Evolutionary conservation across 805 yeast species (phyloP).

Genomic region (Candida khao-thaluensis): DNA sequence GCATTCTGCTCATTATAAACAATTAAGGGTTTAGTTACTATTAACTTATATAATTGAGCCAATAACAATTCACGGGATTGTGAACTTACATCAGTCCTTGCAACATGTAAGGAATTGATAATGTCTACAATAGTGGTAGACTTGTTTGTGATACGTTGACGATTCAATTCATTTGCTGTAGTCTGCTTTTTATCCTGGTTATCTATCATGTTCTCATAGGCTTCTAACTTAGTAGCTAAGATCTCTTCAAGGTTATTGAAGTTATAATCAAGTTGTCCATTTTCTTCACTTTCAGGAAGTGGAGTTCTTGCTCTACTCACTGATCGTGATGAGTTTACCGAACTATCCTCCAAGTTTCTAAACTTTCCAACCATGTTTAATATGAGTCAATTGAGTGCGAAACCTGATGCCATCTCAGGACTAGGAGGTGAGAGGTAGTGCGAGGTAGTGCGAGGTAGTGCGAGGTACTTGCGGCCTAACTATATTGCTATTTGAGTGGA

Average conservation of each 20-base stretch:
- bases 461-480: background rate
- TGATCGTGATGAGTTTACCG: conserved; percentile 32
- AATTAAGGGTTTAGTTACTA: conserved; percentile 41
- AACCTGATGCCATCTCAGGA: no score
- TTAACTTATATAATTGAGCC: conserved; percentile 50
- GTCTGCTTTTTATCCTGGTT: conserved; percentile 26
- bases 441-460: conserved; percentile 1
- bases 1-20: conserved; percentile 35
- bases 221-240: conserved; percentile 30
- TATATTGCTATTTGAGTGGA: no score
- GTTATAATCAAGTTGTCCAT: conserved; percentile 34
- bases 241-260: conserved; percentile 36
- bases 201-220: conserved; percentile 24
- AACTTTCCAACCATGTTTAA: conserved; percentile 1
- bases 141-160: conserved; percentile 34
- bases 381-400: background rate
- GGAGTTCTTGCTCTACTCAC: conserved; percentile 37
- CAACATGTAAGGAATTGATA: conserved; percentile 38
- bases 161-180: conserved; percentile 30
- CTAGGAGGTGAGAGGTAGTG: background rate
- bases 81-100: conserved; percentile 47
- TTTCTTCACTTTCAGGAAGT: conserved; percentile 34
- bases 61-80: conserved; percentile 48
- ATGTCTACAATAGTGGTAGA: conserved; percentile 45
- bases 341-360: conserved; percentile 14